Evolutionary conservation across 108 stramenopile species (phyloP).

Genomic region (Nannochloropsis granulata): DNA sequence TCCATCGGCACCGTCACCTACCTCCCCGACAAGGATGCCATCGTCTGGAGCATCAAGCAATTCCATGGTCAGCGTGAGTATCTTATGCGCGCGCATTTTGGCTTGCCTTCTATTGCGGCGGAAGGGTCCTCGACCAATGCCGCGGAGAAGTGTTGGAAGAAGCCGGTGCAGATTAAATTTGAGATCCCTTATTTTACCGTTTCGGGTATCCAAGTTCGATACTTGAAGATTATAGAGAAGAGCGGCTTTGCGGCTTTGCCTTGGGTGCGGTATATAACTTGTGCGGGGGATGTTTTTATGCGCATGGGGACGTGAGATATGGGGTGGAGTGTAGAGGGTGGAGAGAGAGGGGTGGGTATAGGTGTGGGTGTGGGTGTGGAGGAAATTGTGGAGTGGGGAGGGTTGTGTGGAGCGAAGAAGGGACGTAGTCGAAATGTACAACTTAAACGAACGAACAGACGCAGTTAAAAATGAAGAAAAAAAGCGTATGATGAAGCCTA

Average conservation of each 20-base stretch:
- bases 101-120: slow-evolving; percentile 80
- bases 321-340: too few species aligned
- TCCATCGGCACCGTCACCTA: slow-evolving; percentile 90
- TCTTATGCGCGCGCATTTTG: slow-evolving; percentile 97
- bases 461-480: too few species aligned
- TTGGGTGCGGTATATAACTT: slow-evolving; percentile 64
- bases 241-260: slow-evolving; percentile 97
- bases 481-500: too few species aligned
- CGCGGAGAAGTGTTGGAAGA: slow-evolving; percentile 68
- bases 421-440: too few species aligned
- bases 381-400: too few species aligned
- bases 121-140: slow-evolving; percentile 22
- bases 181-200: slow-evolving; percentile 99
- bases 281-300: not conserved
- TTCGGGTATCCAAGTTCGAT: slow-evolving; percentile 94
- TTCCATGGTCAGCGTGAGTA: slow-evolving; percentile 78
- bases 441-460: too few species aligned
- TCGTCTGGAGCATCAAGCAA: slow-evolving; percentile 97
- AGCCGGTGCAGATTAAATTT: slow-evolving; percentile 86
- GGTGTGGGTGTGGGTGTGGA: too few species aligned
- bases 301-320: not conserved
- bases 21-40: slow-evolving; percentile 85
- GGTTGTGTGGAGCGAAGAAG: too few species aligned
- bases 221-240: slow-evolving; percentile 98
- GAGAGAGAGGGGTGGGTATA: too few species aligned